phyloP scores from a whole-genome alignment of 805 yeast genomes.

The Schwanniomyces yamadae region DNA sequence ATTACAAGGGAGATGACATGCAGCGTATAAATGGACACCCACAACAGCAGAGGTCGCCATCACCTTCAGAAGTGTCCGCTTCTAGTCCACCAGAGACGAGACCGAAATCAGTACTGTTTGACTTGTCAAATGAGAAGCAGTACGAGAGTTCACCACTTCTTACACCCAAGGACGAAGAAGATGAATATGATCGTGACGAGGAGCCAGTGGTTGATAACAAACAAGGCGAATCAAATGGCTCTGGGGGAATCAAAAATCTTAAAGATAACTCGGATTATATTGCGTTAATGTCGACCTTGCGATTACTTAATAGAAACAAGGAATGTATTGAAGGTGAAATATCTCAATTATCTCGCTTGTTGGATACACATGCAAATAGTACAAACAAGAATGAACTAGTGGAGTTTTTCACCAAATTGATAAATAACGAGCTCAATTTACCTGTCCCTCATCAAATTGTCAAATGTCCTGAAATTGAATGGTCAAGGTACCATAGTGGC shows the following conservation, averaged over 20 bases:
- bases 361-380: constrained; percentile 14
- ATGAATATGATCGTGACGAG: constrained; percentile 26
- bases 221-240: too few relatives aligned
- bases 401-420: constrained; percentile 32
- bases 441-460: constrained; percentile 34
- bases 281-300: constrained; percentile 31
- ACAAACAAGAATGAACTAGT: constrained; percentile 24
- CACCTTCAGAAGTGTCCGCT: constrained; percentile 21
- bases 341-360: constrained; percentile 28
- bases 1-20: constrained; percentile 9
- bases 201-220: too few relatives aligned
- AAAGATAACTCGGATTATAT: constrained; percentile 36
- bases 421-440: constrained; percentile 30
- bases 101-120: constrained; percentile 28
- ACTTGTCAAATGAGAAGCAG: constrained; percentile 21
- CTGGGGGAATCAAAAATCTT: constrained; percentile 12
- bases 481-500: constrained; percentile 37
- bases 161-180: constrained; percentile 44
- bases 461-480: constrained; percentile 34
- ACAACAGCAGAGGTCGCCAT: constrained; percentile 18
- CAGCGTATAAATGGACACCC: constrained; percentile 6
- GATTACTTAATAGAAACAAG: constrained; percentile 25
- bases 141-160: constrained; percentile 36
- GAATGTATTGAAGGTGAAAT: constrained; percentile 29
- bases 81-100: constrained; percentile 17